Evolutionary conservation across 257 asterid genomes (phyloP), one percentile per base, ranked within the genome.

Genomic region (Solanum clarkiae): DNA sequence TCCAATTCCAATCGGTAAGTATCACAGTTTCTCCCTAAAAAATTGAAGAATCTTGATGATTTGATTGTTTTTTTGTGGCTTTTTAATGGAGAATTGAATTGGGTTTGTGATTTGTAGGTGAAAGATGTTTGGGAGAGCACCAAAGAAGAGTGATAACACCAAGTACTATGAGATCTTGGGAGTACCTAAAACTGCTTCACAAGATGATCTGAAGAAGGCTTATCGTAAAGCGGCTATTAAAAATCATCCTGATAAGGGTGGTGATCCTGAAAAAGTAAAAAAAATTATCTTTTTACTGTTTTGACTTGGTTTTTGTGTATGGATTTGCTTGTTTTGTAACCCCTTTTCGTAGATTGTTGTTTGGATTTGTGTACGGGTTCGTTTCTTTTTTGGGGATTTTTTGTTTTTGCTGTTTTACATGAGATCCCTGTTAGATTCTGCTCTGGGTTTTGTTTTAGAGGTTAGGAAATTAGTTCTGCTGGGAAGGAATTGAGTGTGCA

Each of bases 231-330:
- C 82, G 4, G 88, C 85, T 51, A 86, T 86, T 26, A 86, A 86
- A 42, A 86, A 86, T 18, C 88, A 86, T 36, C 88, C 88, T 49
- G 88, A 86, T 56, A 86, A 86, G 82, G 88, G 88, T 11, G 88
- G 88, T 4, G 88, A 86, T 69, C 88, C 88, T 20, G 88, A 86
- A 84, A 86, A 86, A 59, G 85, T 81, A 86, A 15, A n/a, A 18
- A 40, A 7, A 12, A 16, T 22, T 0, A 36, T 3, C 15, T 53
- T 77, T 53, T 4, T 79, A 29, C 82, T 53, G 65, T 16, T 53
- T 8, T 53, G 2, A 79, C 45, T 77, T 77, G 63, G 20, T 51
- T 51, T 24, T 77, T 77, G 47, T 16, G 57, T 51, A 26, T 77
- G 47, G 16, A 51, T 77, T 77, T 77, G 56, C 36, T 42, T 17